These are phyloP conservation scores for Ophiocordyceps polyrhachis-furcata DNA, from an alignment of 2,329 filamentous ascomycete species.

Conservation along the genomic window DNA sequence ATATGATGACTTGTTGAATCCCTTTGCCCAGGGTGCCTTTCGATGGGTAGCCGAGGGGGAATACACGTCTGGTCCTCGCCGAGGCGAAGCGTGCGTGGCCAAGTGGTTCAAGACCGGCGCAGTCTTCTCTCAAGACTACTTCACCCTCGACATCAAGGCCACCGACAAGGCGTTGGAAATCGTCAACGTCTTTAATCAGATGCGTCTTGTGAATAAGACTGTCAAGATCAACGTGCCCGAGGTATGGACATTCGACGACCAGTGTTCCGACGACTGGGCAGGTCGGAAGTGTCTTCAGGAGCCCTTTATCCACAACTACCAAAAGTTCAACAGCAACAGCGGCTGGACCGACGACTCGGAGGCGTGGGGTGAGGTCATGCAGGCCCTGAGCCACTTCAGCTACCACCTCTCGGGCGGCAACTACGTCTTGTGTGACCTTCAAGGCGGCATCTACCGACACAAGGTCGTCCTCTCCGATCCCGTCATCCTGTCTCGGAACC, in stretches of 20 bases:
- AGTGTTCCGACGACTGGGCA: not conserved
- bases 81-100: conserved; percentile 13
- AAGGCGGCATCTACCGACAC: conserved; percentile 19
- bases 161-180: conserved; percentile 16
- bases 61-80: conserved; percentile 12
- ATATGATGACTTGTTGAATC: not conserved
- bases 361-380: conserved; percentile 18
- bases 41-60: conserved; percentile 7
- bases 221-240: conserved; percentile 17
- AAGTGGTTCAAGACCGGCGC: conserved; percentile 21
- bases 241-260: conserved; percentile 11
- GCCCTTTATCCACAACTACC: conserved; percentile 21
- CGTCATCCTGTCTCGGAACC: conserved; percentile 18
- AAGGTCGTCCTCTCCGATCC: conserved; percentile 20
- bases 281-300: conserved; percentile 13
- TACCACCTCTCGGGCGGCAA: conserved; percentile 19
- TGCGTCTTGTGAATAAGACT: conserved; percentile 10
- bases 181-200: conserved; percentile 16
- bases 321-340: conserved; percentile 25
- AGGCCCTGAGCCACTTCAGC: conserved; percentile 24
- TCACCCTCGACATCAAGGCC: conserved; percentile 18
- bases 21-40: conserved; percentile 4
- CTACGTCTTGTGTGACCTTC: conserved; percentile 21
- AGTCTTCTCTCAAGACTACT: conserved; percentile 15
- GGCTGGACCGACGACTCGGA: conserved; percentile 15